Evolutionary conservation across 129 eudicot genomes (phyloP).

Genomic region (Helianthus annuus): DNA sequence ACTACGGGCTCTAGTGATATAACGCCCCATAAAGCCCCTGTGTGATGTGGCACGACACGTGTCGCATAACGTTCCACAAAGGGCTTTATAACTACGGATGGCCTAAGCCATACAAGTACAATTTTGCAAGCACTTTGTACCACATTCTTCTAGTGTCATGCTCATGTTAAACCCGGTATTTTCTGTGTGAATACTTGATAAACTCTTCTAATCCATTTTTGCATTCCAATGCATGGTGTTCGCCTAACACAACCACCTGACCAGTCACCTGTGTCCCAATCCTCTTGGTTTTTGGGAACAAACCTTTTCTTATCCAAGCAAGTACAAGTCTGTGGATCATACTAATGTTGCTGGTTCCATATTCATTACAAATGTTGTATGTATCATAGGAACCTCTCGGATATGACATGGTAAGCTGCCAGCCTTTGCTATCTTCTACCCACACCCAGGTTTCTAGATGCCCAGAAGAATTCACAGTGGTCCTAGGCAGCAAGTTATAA

Average conservation of each 20-base stretch:
- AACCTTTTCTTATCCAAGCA: slow-evolving; percentile 48
- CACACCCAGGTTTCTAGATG: slow-evolving; percentile 11
- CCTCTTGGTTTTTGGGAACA: slow-evolving; percentile 36
- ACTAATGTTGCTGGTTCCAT: slow-evolving; percentile 42
- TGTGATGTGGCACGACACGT: no score
- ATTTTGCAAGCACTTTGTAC: slow-evolving; percentile 19
- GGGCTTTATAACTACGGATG: no score
- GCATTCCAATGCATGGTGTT: background rate
- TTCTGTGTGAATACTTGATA: no score
- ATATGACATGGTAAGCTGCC: slow-evolving; percentile 26
- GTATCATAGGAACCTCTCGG: slow-evolving; percentile 45
- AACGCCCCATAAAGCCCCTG: no score
- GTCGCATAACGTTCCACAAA: no score
- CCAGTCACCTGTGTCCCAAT: slow-evolving; percentile 52
- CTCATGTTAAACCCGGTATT: no score
- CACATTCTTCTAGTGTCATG: slow-evolving; percentile 17
- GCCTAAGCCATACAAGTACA: slow-evolving; percentile 40
- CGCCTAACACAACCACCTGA: slow-evolving; percentile 62
- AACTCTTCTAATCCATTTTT: no score
- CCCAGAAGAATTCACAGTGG: background rate
- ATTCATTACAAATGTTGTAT: slow-evolving; percentile 49
- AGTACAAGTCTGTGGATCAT: slow-evolving; percentile 28
- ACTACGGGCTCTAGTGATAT: no score
- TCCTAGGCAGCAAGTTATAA: slow-evolving; percentile 3
- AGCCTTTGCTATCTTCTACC: slow-evolving; percentile 22